Evolutionary conservation across 2,329 filamentous ascomycete species (phyloP).

Genomic region (Fusarium cicatricum): DNA sequence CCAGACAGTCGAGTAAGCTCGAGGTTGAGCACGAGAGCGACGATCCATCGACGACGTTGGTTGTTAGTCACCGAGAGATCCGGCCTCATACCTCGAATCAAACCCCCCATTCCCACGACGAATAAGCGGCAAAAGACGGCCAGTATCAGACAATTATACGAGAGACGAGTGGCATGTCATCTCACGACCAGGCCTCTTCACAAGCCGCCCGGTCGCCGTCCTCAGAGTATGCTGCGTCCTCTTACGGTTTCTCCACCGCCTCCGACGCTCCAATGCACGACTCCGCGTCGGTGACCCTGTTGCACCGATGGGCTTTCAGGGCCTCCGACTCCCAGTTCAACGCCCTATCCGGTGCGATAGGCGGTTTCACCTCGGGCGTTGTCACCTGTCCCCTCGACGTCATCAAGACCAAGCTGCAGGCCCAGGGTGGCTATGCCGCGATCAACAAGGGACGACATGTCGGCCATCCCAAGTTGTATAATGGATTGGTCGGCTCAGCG

Average conservation of each 20-base stretch:
- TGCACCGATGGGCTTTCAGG: conserved; percentile 64
- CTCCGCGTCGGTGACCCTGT: conserved; percentile 48
- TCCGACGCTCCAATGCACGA: conserved; percentile 46
- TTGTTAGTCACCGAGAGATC: conserved; percentile 6
- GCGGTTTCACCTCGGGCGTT: conserved; percentile 91
- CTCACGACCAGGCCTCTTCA: conserved; percentile 57
- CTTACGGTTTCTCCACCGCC: conserved; percentile 47
- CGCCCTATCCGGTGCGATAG: conserved; percentile 85
- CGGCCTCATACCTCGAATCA: neutral
- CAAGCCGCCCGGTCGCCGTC: conserved; percentile 44
- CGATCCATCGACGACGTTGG: conserved; percentile 1
- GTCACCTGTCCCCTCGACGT: conserved; percentile 98
- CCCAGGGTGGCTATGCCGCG: conserved; percentile 82
- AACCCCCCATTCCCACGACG: conserved; percentile 7
- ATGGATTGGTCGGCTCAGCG: conserved; percentile 86
- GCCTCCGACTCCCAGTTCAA: conserved; percentile 75
- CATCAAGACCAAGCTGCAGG: conserved; percentile 98
- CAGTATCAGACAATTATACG: conserved; percentile 12
- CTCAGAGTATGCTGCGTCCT: conserved; percentile 49
- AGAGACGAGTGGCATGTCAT: conserved; percentile 53
- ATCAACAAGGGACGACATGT: conserved; percentile 58
- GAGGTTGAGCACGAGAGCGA: neutral
- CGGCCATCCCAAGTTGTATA: conserved; percentile 72
- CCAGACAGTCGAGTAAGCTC: neutral
- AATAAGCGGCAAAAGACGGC: conserved; percentile 15